phyloP scores from a whole-genome alignment of 208 protist species.

The Tritrichomonas musculus region DNA sequence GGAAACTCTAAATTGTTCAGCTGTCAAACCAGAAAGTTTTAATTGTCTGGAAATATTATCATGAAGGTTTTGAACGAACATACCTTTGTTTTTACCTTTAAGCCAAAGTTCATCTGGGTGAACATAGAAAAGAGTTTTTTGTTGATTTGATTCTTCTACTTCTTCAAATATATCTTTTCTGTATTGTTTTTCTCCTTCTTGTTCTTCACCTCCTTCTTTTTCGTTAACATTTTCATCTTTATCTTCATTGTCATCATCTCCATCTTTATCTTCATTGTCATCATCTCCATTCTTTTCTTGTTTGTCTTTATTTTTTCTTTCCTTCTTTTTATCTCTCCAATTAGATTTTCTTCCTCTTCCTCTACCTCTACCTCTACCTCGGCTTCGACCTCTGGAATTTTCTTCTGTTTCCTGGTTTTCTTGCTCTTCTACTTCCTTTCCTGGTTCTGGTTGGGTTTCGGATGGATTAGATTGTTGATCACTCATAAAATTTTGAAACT shows the following conservation, averaged over 20 bases:
- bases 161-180: too few relatives aligned
- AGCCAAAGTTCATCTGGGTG: constrained; percentile 16
- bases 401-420: background rate
- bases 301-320: background rate
- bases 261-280: background rate
- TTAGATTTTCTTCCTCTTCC: too few relatives aligned
- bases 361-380: too few relatives aligned
- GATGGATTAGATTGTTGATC: background rate
- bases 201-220: background rate
- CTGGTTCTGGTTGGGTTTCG: background rate
- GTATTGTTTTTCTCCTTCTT: too few relatives aligned
- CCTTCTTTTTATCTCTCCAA: too few relatives aligned
- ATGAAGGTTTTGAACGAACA: background rate
- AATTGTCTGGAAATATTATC: background rate
- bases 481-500: too few relatives aligned
- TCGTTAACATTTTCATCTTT: background rate
- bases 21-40: background rate
- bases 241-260: background rate
- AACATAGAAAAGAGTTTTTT: background rate
- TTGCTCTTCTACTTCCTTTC: background rate
- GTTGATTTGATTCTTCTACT: background rate
- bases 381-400: too few relatives aligned
- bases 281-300: background rate
- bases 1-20: background rate
- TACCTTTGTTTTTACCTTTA: background rate